Evolutionary conservation across 2,329 filamentous ascomycete species (phyloP).

Genomic region (Juglanconis oblonga): DNA sequence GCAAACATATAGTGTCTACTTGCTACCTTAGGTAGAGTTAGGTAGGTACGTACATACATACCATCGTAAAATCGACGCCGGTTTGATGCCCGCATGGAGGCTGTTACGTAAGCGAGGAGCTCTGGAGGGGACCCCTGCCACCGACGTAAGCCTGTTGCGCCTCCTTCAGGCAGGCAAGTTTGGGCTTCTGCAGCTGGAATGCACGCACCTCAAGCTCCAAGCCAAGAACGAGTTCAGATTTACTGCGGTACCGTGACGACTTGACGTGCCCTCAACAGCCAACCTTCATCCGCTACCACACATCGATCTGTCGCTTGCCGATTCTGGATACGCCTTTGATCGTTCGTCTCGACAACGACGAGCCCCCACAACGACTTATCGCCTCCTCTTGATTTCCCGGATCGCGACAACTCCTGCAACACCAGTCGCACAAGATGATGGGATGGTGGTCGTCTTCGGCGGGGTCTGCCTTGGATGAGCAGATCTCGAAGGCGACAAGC

Average conservation of each 20-base stretch:
- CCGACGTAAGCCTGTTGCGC: conserved; percentile 10
- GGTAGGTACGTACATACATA: too few species aligned
- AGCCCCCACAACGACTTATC: neutral
- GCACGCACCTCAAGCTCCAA: neutral
- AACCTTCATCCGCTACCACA: neutral
- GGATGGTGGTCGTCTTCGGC: conserved; percentile 93
- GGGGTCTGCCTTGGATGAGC: conserved; percentile 90
- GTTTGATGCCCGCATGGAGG: neutral
- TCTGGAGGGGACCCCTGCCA: conserved; percentile 3
- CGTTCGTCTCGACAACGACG: neutral
- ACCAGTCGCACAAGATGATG: conserved; percentile 59
- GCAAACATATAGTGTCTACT: too few species aligned
- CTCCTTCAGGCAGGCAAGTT: neutral
- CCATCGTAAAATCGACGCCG: too few species aligned
- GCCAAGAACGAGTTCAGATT: neutral
- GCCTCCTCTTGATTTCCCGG: neutral
- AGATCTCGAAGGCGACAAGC: conserved; percentile 91
- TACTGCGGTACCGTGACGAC: neutral
- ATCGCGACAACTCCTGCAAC: neutral
- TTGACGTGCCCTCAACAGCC: neutral
- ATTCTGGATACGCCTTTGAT: neutral
- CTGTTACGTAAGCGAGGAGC: neutral
- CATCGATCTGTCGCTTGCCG: neutral
- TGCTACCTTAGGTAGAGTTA: too few species aligned
- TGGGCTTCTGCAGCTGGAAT: neutral